Evolutionary conservation across 1,284 basidiomycete species (phyloP).

Genomic region (Xanthoconium separans): DNA sequence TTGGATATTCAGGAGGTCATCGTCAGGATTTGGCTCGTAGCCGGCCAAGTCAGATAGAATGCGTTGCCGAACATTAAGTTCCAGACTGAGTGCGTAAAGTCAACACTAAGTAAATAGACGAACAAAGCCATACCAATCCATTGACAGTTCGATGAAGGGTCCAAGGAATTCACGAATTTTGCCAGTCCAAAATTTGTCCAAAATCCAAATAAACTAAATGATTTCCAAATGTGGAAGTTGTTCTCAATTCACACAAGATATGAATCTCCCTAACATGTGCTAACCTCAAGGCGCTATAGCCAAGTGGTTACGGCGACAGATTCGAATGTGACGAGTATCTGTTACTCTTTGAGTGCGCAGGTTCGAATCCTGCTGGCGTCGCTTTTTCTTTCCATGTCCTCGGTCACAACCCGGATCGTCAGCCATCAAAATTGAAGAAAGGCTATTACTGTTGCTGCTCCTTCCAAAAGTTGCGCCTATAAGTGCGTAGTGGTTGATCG

Average conservation of each 20-base stretch:
- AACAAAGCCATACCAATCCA: conserved; percentile 30
- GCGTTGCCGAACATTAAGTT: conserved; percentile 77
- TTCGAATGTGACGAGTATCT: conserved; percentile 45
- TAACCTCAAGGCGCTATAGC: conserved; percentile 40
- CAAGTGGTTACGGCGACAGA: conserved; percentile 62
- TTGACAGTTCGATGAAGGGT: conserved; percentile 1
- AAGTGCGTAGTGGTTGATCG: no score
- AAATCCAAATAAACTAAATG: no score
- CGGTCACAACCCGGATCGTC: no score
- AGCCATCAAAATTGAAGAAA: no score
- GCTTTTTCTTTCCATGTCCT: conserved; percentile 14
- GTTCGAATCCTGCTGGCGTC: conserved; percentile 42
- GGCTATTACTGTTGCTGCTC: not conserved
- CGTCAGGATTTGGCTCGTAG: conserved; percentile 52
- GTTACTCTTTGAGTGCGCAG: conserved; percentile 44
- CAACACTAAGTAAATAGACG: not conserved
- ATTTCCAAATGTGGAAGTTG: no score
- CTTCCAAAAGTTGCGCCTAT: no score
- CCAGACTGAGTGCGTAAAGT: conserved; percentile 44
- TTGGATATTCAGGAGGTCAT: conserved; percentile 49
- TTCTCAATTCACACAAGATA: no score
- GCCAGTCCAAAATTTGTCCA: no score
- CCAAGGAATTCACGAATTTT: no score
- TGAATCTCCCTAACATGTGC: no score
- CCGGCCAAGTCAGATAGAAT: conserved; percentile 80